Conservation (phyloP, 1,284 basidiomycete species). For the Fomitopsis pinicola region DNA sequence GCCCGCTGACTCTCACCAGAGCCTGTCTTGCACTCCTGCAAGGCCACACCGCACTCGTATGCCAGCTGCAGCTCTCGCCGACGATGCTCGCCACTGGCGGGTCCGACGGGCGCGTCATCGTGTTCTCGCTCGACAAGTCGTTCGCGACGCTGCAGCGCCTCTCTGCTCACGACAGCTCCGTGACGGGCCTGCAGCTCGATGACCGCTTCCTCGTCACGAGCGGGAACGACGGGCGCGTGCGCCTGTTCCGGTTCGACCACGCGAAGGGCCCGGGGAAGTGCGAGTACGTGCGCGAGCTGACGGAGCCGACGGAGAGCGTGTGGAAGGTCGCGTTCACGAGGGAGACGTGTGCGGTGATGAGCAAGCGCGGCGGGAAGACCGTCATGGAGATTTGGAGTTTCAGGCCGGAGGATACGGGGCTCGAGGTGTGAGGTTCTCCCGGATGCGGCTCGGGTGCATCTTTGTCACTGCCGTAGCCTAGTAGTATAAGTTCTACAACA, state of each 20-base stretch:
- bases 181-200: slow-evolving; percentile 90
- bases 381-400: slow-evolving; percentile 88
- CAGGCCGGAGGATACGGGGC: slow-evolving; percentile 32
- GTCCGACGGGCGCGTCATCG: slow-evolving; percentile 91
- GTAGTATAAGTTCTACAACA: no score
- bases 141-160: slow-evolving; percentile 46
- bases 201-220: slow-evolving; percentile 76
- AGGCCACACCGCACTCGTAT: slow-evolving; percentile 93
- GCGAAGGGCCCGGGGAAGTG: slow-evolving; percentile 41
- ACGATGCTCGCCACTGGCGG: slow-evolving; percentile 84
- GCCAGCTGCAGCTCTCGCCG: slow-evolving; percentile 83
- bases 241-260: slow-evolving; percentile 70
- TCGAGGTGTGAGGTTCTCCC: background rate
- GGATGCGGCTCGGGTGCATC: no score
- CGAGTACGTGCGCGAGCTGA: slow-evolving; percentile 71
- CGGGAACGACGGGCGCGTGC: slow-evolving; percentile 90
- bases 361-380: slow-evolving; percentile 80
- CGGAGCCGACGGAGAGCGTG: slow-evolving; percentile 74
- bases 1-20: slow-evolving; percentile 32
- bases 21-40: slow-evolving; percentile 84
- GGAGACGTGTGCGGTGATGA: slow-evolving; percentile 81
- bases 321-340: slow-evolving; percentile 84
- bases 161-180: slow-evolving; percentile 85
- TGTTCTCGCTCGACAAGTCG: slow-evolving; percentile 60
- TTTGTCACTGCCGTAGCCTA: no score